Percentiles rank a stretch among this genome's conserved stretches.
Conservation (phyloP, 163 green algal species). For the Trebouxiophyceae sp. region DNA sequence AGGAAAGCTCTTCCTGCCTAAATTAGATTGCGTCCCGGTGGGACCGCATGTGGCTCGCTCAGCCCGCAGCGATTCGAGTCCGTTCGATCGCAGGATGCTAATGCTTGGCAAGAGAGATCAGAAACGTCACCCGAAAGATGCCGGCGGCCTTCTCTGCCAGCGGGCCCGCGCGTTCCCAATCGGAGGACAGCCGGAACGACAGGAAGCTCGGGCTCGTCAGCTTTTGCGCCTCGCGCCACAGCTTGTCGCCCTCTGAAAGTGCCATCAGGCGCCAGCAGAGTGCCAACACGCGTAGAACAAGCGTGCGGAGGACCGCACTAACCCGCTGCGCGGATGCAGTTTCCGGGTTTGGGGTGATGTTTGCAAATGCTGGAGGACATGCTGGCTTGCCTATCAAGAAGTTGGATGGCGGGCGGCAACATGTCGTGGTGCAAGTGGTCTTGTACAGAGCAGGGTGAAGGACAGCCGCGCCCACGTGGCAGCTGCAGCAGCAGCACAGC, state of each 20-base stretch:
- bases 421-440: not conserved
- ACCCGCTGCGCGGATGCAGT: no score
- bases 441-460: not conserved
- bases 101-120: not conserved
- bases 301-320: no score
- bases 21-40: no score
- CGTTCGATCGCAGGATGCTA: not conserved
- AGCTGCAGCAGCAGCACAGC: no score
- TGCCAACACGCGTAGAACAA: no score
- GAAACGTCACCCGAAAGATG: conserved; percentile 56
- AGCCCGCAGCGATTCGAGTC: not conserved
- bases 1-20: no score
- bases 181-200: conserved; percentile 49
- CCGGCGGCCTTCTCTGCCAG: conserved; percentile 60
- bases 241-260: conserved; percentile 28
- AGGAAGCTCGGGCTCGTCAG: conserved; percentile 21
- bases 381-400: no score
- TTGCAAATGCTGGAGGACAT: not conserved
- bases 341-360: not conserved
- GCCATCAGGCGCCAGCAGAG: no score
- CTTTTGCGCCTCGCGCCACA: conserved; percentile 44
- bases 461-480: not conserved
- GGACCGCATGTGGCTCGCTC: no score
- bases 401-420: not conserved
- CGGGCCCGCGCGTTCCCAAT: conserved; percentile 66